phyloP scores from a whole-genome alignment of 495 filamentous ascomycete species.

The Penicillium parvum region DNA sequence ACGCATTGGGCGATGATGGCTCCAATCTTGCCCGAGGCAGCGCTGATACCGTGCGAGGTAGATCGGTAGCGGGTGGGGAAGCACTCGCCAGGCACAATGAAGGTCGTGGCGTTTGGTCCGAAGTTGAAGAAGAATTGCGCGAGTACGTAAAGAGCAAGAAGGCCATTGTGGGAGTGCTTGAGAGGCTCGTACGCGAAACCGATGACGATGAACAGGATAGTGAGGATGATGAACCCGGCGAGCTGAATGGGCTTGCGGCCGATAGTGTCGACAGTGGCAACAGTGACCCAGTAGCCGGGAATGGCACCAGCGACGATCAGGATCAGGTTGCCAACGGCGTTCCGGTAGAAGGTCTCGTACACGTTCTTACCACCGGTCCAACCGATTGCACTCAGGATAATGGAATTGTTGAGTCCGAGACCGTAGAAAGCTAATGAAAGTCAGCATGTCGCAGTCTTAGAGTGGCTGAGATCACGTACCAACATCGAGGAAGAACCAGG shows the following conservation, averaged over 20 bases:
- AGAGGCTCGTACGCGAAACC: conserved; percentile 60
- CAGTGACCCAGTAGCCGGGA: conserved; percentile 73
- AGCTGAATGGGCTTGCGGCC: conserved; percentile 81
- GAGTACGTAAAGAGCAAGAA: conserved; percentile 73
- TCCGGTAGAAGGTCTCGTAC: conserved; percentile 64
- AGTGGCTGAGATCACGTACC: conserved; percentile 15
- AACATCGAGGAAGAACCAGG: conserved; percentile 75
- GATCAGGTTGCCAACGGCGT: conserved; percentile 70
- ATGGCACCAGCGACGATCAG: conserved; percentile 71
- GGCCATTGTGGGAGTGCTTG: conserved; percentile 38
- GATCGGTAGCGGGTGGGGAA: conserved; percentile 86
- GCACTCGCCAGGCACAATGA: conserved; percentile 84
- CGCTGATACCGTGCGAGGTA: conserved; percentile 80
- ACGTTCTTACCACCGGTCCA: conserved; percentile 53
- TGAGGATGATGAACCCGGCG: conserved; percentile 68
- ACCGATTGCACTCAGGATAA: conserved; percentile 63
- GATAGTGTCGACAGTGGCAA: conserved; percentile 62
- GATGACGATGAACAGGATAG: conserved; percentile 70
- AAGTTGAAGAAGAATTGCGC: conserved; percentile 90
- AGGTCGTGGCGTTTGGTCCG: conserved; percentile 82
- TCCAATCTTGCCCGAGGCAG: conserved; percentile 77
- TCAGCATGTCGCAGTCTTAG: conserved; percentile 12
- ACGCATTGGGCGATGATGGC: conserved; percentile 55
- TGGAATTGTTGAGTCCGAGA: conserved; percentile 69
- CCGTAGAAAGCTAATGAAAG: conserved; percentile 66